Percentiles rank a stretch among this genome's conserved stretches.
Conservation (phyloP, 2,329 filamentous ascomycete species). For the Ceratocystis colombiana region DNA sequence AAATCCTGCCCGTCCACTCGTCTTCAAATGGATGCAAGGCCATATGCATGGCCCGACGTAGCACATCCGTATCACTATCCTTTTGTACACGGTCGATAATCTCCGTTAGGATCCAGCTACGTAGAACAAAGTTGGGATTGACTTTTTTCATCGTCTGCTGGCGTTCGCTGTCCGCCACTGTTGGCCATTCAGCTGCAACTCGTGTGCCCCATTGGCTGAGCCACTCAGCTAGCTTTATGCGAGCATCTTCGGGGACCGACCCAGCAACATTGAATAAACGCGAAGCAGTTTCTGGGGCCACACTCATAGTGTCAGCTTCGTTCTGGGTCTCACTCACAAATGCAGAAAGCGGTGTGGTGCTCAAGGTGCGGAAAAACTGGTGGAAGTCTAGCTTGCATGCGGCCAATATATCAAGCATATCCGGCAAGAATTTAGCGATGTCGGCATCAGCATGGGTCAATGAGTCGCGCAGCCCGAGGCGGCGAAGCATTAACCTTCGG, state of each 20-base stretch:
- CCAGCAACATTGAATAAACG: slow-evolving; percentile 41
- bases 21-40: slow-evolving; percentile 76
- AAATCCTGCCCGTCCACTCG: slow-evolving; percentile 48
- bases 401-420: slow-evolving; percentile 67
- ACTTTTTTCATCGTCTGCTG: slow-evolving; percentile 67
- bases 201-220: slow-evolving; percentile 66
- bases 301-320: slow-evolving; percentile 34
- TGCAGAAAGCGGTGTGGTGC: slow-evolving; percentile 50
- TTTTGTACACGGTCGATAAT: slow-evolving; percentile 82
- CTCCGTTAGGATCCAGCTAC: slow-evolving; percentile 88
- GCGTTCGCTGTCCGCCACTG: slow-evolving; percentile 50
- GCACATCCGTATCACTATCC: slow-evolving; percentile 66
- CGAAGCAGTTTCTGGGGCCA: slow-evolving; percentile 48
- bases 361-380: slow-evolving; percentile 79
- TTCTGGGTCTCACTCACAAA: slow-evolving; percentile 33
- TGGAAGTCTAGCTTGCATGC: slow-evolving; percentile 82
- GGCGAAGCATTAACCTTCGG: slow-evolving; percentile 67
- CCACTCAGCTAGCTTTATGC: slow-evolving; percentile 64
- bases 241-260: slow-evolving; percentile 60
- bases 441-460: slow-evolving; percentile 64
- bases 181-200: slow-evolving; percentile 64
- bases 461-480: slow-evolving; percentile 60
- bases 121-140: slow-evolving; percentile 87
- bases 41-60: slow-evolving; percentile 72
- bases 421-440: slow-evolving; percentile 65